A percentile compares a stretch with the other conserved stretches of the same genome.
Evolutionary conservation across 2,329 filamentous ascomycete species (phyloP).

Genomic region (Ilyonectria destructans): DNA sequence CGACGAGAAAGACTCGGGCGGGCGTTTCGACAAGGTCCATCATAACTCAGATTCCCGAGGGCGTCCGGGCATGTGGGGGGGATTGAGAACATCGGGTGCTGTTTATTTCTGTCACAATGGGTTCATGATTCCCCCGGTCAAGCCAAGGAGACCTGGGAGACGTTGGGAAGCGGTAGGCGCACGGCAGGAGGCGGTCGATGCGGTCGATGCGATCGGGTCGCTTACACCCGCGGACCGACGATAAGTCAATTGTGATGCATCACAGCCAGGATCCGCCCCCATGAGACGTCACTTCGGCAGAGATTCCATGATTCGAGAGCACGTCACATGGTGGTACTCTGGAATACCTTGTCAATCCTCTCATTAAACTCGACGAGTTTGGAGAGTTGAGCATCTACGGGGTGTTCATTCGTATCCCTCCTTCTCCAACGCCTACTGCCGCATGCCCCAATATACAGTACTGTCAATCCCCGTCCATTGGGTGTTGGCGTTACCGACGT

Average conservation of each 20-base stretch:
- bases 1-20: conserved; percentile 24
- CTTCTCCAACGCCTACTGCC: background rate
- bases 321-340: background rate
- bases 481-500: conserved; percentile 21
- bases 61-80: background rate
- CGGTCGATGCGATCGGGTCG: conserved; percentile 23
- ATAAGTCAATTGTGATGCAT: conserved; percentile 19
- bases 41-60: conserved; percentile 1
- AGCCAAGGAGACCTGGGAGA: background rate
- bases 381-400: conserved; percentile 1
- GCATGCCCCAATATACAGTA: background rate
- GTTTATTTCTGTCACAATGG: background rate
- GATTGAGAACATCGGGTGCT: background rate
- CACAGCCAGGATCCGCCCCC: conserved; percentile 10
- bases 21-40: background rate
- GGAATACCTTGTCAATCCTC: background rate
- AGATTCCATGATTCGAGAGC: conserved; percentile 5
- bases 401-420: background rate
- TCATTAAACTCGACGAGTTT: conserved; percentile 16
- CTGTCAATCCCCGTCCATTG: conserved; percentile 1
- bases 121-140: background rate
- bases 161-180: background rate
- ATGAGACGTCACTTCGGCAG: conserved; percentile 2
- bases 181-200: conserved; percentile 19
- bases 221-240: conserved; percentile 16